These are phyloP conservation scores for Phytophthora fragariae DNA, from an alignment of 352 stramenopile genomes.

Conservation along the genomic window DNA sequence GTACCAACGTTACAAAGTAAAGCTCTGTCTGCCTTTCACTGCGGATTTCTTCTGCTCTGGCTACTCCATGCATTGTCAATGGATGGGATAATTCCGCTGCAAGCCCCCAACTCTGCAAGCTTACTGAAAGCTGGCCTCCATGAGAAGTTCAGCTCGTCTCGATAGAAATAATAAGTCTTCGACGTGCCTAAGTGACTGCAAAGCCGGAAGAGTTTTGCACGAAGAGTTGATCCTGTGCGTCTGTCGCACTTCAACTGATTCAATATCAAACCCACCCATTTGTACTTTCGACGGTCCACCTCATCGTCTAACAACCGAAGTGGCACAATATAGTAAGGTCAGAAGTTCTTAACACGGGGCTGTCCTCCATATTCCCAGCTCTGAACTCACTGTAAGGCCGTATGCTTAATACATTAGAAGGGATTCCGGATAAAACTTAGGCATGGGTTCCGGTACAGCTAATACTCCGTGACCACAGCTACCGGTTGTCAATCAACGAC, in stretches of 20 bases:
- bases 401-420: neutral
- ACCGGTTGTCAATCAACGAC: neutral
- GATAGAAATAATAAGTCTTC: neutral
- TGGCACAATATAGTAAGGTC: neutral
- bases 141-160: neutral
- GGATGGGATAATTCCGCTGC: no score
- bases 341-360: neutral
- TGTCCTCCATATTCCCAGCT: neutral
- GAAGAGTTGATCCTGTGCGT: neutral
- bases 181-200: neutral
- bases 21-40: neutral
- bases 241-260: neutral
- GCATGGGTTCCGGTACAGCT: neutral
- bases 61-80: no score
- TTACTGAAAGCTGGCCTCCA: no score
- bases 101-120: no score
- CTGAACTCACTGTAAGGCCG: neutral
- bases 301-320: neutral
- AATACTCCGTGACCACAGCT: neutral
- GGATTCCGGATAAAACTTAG: neutral
- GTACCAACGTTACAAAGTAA: neutral
- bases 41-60: neutral
- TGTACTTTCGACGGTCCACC: neutral
- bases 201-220: neutral
- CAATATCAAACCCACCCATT: neutral